phyloP scores from a whole-genome alignment of 495 filamentous ascomycete genomes.

The Penicillium psychrofluorescens region DNA sequence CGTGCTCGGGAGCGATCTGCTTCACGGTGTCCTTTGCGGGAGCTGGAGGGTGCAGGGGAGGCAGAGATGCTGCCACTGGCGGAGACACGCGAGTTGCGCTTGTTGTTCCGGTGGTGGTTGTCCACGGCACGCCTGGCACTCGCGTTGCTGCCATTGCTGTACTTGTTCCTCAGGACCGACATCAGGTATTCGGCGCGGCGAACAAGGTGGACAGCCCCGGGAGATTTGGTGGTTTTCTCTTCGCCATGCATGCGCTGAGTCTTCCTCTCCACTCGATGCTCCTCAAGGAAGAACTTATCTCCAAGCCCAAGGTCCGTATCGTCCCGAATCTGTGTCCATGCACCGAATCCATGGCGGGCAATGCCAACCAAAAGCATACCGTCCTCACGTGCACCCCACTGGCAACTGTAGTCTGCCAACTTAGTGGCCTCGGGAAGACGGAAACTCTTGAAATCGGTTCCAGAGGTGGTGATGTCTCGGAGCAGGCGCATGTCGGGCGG shows the following conservation, averaged over 20 bases:
- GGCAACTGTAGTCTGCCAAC: constrained; percentile 73
- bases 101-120: constrained; percentile 83
- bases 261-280: constrained; percentile 96
- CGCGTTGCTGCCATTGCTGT: constrained; percentile 54
- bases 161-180: constrained; percentile 77
- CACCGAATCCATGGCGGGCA: constrained; percentile 84
- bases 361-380: constrained; percentile 96
- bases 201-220: constrained; percentile 92
- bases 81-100: constrained; percentile 46
- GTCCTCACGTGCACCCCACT: constrained; percentile 89
- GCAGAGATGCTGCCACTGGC: constrained; percentile 42
- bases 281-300: constrained; percentile 95
- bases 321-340: constrained; percentile 88
- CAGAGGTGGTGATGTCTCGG: constrained; percentile 57
- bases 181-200: constrained; percentile 91
- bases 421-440: constrained; percentile 88
- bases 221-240: constrained; percentile 73
- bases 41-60: constrained; percentile 44
- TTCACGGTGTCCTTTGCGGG: constrained; percentile 43
- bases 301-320: constrained; percentile 78
- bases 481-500: constrained; percentile 82
- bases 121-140: constrained; percentile 76
- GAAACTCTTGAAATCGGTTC: constrained; percentile 65
- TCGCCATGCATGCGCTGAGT: constrained; percentile 77
- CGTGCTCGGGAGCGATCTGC: constrained; percentile 45